phyloP scores from a whole-genome alignment of 2,329 filamentous ascomycete genomes.

The Claviceps maximensis region DNA sequence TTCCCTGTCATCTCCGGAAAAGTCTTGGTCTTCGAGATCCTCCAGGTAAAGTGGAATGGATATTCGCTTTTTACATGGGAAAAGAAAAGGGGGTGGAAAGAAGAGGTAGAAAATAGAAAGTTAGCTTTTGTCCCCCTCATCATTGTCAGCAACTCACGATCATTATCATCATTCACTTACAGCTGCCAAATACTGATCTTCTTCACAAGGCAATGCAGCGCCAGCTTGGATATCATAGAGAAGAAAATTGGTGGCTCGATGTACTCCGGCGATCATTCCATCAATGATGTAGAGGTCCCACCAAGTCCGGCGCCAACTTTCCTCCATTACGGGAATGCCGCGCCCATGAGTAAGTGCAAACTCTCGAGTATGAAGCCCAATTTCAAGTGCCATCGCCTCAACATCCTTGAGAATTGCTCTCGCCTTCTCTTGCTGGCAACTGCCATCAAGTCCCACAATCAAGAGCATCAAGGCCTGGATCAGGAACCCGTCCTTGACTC shows the following conservation, averaged over 20 bases:
- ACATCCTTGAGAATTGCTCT: slow-evolving; percentile 53
- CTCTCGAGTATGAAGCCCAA: slow-evolving; percentile 58
- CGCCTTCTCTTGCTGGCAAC: slow-evolving; percentile 56
- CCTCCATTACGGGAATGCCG: slow-evolving; percentile 56
- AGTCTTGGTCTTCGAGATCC: slow-evolving; percentile 66
- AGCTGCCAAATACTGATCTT: slow-evolving; percentile 52
- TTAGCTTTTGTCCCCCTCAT: slow-evolving; percentile 1
- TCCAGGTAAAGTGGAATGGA: slow-evolving; percentile 49
- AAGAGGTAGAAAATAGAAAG: not conserved
- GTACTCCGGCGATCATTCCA: slow-evolving; percentile 71
- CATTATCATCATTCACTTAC: slow-evolving; percentile 25
- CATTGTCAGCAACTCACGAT: not conserved
- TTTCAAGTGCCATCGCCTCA: slow-evolving; percentile 58
- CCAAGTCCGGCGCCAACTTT: slow-evolving; percentile 81
- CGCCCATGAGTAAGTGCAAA: slow-evolving; percentile 53
- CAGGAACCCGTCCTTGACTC: slow-evolving; percentile 43
- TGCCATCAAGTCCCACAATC: slow-evolving; percentile 65
- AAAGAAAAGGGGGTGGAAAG: not conserved
- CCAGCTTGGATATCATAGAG: slow-evolving; percentile 54
- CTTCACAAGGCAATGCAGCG: slow-evolving; percentile 69
- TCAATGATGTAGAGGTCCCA: slow-evolving; percentile 77
- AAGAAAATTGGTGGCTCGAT: slow-evolving; percentile 56
- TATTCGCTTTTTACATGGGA: slow-evolving; percentile 37
- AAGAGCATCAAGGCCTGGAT: slow-evolving; percentile 70
- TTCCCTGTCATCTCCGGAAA: slow-evolving; percentile 51